A percentile compares a stretch with the other conserved stretches of the same genome.
Evolutionary conservation across 2,329 filamentous ascomycete species (phyloP).

Genomic region (Aaosphaeria arxii): DNA sequence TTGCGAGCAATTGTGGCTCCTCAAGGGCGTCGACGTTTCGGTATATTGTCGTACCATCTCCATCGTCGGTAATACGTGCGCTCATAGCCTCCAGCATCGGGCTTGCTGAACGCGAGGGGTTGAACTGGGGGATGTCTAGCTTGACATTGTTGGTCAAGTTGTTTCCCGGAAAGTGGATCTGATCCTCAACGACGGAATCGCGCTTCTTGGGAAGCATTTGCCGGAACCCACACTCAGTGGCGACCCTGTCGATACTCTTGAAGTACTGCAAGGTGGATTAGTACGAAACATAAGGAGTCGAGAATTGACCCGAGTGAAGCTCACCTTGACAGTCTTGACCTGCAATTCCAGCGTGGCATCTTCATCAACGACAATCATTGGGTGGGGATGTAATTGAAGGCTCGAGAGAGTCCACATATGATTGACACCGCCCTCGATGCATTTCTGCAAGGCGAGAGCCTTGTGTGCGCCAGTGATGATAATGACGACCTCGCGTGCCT

Average conservation of each 20-base stretch:
- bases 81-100: conserved; percentile 34
- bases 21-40: conserved; percentile 21
- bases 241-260: conserved; percentile 49
- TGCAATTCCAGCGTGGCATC: conserved; percentile 56
- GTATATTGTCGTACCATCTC: conserved; percentile 6
- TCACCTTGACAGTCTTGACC: conserved; percentile 42
- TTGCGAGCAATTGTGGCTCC: conserved; percentile 26
- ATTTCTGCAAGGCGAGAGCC: conserved; percentile 73
- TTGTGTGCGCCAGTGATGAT: conserved; percentile 82
- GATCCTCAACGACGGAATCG: conserved; percentile 31
- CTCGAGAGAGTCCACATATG: conserved; percentile 89
- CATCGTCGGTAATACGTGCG: conserved; percentile 26
- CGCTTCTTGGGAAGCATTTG: conserved; percentile 42
- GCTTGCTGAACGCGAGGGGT: conserved; percentile 30
- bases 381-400: conserved; percentile 75
- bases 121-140: conserved; percentile 26
- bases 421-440: conserved; percentile 77
- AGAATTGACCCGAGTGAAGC: not conserved
- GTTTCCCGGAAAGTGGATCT: conserved; percentile 14
- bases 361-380: conserved; percentile 80
- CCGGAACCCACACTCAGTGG: conserved; percentile 42
- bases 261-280: conserved; percentile 37
- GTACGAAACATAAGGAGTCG: conserved; percentile 6
- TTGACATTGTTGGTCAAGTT: conserved; percentile 18
- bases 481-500: conserved; percentile 74